A percentile compares a stretch with the other conserved stretches of the same genome.
Evolutionary conservation across 108 stramenopile genomes (phyloP).

Genomic region (Nitzschia putrida): DNA sequence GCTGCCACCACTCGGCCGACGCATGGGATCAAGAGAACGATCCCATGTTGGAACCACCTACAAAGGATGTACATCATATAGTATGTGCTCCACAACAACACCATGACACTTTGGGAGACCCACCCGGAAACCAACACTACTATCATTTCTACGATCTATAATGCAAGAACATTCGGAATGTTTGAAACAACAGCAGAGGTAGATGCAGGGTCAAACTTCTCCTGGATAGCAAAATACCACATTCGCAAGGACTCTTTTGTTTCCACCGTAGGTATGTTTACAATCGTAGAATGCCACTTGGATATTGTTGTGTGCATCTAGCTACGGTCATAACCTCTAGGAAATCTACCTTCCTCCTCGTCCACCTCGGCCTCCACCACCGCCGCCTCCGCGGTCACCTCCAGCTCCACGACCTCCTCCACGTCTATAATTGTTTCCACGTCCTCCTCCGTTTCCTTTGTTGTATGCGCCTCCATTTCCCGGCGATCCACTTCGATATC

Average conservation of each 20-base stretch:
- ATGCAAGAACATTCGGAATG: too few relatives aligned
- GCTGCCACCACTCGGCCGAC: conserved; percentile 3
- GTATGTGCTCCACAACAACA: too few relatives aligned
- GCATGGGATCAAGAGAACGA: not conserved
- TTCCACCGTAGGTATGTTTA: too few relatives aligned
- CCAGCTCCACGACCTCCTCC: conserved; percentile 20
- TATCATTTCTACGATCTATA: too few relatives aligned
- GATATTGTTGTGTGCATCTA: not conserved
- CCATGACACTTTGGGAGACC: too few relatives aligned
- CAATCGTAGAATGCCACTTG: not conserved
- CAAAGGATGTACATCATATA: too few relatives aligned
- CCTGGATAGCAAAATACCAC: too few relatives aligned
- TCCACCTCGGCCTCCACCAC: conserved; percentile 21
- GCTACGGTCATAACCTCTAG: not conserved
- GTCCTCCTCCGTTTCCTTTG: conserved; percentile 28
- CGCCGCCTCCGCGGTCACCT: conserved; percentile 22
- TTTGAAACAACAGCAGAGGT: too few relatives aligned
- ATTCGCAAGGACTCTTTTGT: too few relatives aligned
- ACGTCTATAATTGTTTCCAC: conserved; percentile 10
- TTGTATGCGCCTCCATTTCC: conserved; percentile 21
- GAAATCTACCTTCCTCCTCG: conserved; percentile 4
- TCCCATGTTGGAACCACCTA: too few relatives aligned
- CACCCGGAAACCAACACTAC: too few relatives aligned
- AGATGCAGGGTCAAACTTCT: too few relatives aligned
- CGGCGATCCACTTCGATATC: conserved; percentile 18